A percentile compares a stretch with the other conserved stretches of the same genome.
Conservation (phyloP, 148 eudicot genomes). For the Chenopodium berlandieri region DNA sequence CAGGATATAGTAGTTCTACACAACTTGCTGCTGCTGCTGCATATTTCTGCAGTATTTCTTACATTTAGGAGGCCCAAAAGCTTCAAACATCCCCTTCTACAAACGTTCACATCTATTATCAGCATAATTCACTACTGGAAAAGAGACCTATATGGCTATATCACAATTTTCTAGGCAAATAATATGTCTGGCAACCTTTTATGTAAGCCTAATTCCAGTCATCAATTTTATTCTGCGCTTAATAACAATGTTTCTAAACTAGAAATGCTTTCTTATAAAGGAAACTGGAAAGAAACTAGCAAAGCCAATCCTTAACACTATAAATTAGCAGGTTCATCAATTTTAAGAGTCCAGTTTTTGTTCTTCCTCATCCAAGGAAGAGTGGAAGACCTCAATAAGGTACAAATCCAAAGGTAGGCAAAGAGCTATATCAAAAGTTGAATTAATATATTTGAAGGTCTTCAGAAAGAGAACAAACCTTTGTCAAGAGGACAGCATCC, state of each 20-base stretch:
- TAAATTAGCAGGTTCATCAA: background rate
- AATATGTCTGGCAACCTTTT: background rate
- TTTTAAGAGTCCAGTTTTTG: background rate
- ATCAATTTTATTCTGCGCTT: too few relatives aligned
- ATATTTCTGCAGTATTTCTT: background rate
- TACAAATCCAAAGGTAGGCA: background rate
- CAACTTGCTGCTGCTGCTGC: background rate
- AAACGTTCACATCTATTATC: background rate
- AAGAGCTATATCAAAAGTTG: background rate
- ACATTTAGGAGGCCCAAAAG: too few relatives aligned
- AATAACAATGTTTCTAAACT: too few relatives aligned
- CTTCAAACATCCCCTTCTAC: background rate
- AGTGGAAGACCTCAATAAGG: background rate
- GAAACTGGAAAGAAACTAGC: background rate
- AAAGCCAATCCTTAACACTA: background rate
- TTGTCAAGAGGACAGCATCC: conserved; percentile 93
- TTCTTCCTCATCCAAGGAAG: background rate
- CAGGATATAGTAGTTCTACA: background rate
- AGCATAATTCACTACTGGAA: background rate
- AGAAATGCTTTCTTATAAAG: background rate
- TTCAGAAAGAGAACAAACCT: conserved; percentile 39
- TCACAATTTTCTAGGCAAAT: background rate
- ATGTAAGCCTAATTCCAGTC: background rate
- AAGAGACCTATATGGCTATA: too few relatives aligned
- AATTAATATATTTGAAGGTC: background rate